Percentiles rank a stretch among this genome's conserved stretches.
Evolutionary conservation across 305 asterid genomes (phyloP).

Genomic region (Fraxinus albicans): DNA sequence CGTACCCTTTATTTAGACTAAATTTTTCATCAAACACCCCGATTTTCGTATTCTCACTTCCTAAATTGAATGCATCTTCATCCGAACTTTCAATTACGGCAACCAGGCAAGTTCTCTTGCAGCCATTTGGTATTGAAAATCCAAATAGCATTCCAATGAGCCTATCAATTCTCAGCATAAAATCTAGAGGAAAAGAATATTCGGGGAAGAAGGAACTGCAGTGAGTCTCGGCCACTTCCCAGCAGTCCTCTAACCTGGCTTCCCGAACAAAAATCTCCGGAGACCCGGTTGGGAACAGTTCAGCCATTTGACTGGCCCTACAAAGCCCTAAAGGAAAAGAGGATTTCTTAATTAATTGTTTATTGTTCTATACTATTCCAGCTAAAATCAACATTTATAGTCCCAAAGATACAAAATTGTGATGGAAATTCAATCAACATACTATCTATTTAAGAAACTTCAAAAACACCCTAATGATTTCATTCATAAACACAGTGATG

Average conservation of each 20-base stretch:
- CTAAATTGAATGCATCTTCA: slow-evolving; percentile 45
- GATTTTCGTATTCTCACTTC: slow-evolving; percentile 58
- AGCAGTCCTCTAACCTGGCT: slow-evolving; percentile 87
- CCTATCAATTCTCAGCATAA: background rate
- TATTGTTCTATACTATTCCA: background rate
- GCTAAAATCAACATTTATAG: background rate
- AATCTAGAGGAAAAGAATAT: too few species aligned
- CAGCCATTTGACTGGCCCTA: slow-evolving; percentile 82
- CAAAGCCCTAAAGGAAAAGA: slow-evolving; percentile 44
- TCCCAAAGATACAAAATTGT: background rate
- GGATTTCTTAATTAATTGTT: background rate
- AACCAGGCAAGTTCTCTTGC: slow-evolving; percentile 79
- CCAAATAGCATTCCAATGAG: slow-evolving; percentile 83
- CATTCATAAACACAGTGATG: background rate
- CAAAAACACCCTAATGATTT: background rate
- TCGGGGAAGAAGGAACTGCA: slow-evolving; percentile 33
- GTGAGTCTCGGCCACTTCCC: slow-evolving; percentile 97
- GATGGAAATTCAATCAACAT: background rate
- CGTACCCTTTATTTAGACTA: slow-evolving; percentile 63
- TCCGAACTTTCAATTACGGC: slow-evolving; percentile 58
- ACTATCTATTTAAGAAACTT: background rate
- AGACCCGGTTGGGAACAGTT: slow-evolving; percentile 57
- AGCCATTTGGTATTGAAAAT: slow-evolving; percentile 78
- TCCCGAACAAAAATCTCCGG: slow-evolving; percentile 81
- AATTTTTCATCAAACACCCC: slow-evolving; percentile 65